phyloP scores from a whole-genome alignment of 306 rosid genomes.

The Cajanus cajan region DNA sequence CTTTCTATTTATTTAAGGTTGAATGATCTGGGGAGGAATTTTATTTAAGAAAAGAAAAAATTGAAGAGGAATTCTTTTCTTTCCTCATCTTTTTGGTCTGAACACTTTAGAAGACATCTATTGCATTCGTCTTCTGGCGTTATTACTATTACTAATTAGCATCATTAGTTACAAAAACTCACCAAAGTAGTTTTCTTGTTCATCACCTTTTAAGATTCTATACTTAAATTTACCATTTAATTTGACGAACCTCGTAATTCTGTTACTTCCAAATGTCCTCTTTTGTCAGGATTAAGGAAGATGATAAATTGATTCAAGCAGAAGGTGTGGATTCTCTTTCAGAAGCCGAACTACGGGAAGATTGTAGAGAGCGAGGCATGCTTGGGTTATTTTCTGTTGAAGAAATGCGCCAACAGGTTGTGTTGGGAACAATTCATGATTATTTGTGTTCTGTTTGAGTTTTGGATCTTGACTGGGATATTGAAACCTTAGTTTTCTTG shows the following conservation, averaged over 20 bases:
- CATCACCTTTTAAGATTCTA: not conserved
- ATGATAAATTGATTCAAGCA: conserved; percentile 83
- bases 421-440: conserved; percentile 14
- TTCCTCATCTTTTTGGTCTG: not conserved
- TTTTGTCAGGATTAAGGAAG: conserved; percentile 74
- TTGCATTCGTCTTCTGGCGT: not conserved
- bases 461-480: conserved; percentile 10
- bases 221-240: not conserved
- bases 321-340: conserved; percentile 97
- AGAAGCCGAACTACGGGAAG: conserved; percentile 92
- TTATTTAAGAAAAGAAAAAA: not conserved
- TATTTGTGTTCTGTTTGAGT: conserved; percentile 29
- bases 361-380: conserved; percentile 97
- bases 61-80: not conserved
- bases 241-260: not conserved
- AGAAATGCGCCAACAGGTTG: conserved; percentile 96
- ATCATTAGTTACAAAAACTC: conserved; percentile 3
- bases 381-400: conserved; percentile 91
- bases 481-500: conserved; percentile 9
- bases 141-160: not conserved
- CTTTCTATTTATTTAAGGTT: conserved; percentile 14
- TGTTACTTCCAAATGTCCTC: not conserved
- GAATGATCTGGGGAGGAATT: not conserved
- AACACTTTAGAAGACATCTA: not conserved
- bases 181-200: not conserved